Conservation (phyloP, 2,329 filamentous ascomycete genomes). For the Chaetomium strumarium region DNA sequence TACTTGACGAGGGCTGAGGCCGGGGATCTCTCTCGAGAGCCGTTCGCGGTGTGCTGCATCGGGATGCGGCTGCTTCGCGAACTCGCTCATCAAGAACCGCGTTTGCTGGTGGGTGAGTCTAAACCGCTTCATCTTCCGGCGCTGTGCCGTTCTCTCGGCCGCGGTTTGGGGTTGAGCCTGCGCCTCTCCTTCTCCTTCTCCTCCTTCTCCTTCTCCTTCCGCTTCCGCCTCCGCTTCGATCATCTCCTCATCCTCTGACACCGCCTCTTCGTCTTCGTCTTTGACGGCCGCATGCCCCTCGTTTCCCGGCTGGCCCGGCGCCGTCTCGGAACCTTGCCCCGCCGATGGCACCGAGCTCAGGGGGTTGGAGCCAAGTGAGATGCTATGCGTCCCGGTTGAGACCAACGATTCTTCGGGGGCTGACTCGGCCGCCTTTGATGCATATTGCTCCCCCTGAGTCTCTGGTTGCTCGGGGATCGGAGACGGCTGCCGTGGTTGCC, state of each 20-base stretch:
- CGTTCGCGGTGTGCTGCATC: slow-evolving; percentile 86
- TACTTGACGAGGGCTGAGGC: slow-evolving; percentile 84
- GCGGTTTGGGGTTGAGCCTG: slow-evolving; percentile 45
- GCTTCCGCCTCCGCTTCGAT: slow-evolving; percentile 44
- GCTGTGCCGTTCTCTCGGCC: slow-evolving; percentile 51
- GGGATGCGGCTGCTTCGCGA: slow-evolving; percentile 88
- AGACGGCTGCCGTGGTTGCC: slow-evolving; percentile 36
- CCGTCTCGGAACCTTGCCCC: slow-evolving; percentile 32
- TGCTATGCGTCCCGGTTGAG: slow-evolving; percentile 35
- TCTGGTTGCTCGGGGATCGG: slow-evolving; percentile 34
- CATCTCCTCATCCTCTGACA: slow-evolving; percentile 52
- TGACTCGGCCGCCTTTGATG: slow-evolving; percentile 34
- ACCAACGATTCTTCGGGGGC: slow-evolving; percentile 36
- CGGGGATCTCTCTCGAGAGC: slow-evolving; percentile 83
- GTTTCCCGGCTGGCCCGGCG: slow-evolving; percentile 31
- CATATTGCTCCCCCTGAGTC: slow-evolving; percentile 30
- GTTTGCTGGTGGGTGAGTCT: slow-evolving; percentile 93
- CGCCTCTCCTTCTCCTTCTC: slow-evolving; percentile 37
- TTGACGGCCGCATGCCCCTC: slow-evolving; percentile 37
- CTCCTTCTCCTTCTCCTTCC: no score
- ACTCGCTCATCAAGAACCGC: slow-evolving; percentile 96
- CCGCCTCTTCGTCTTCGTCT: slow-evolving; percentile 46
- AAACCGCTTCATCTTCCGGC: slow-evolving; percentile 72
- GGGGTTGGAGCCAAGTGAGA: slow-evolving; percentile 38
- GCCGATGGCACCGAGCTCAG: slow-evolving; percentile 35